Percentiles rank a stretch among this genome's conserved stretches.
Evolutionary conservation across 345 rosid genomes (phyloP).

Genomic region (Fremontodendron californicum): DNA sequence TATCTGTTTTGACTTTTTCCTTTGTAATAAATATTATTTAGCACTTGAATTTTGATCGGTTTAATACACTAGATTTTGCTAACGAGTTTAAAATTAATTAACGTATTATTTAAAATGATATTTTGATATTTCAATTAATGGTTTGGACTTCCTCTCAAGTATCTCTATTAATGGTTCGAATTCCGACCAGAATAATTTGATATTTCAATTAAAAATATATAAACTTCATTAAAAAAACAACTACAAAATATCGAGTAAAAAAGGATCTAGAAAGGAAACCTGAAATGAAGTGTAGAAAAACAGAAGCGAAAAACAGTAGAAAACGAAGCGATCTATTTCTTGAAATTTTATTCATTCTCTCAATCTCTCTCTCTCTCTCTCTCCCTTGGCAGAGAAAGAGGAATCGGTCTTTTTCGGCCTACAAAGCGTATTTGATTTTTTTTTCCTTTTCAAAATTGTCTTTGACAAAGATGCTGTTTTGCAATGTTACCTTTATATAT

Average conservation of each 20-base stretch:
- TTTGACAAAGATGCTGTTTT: background rate
- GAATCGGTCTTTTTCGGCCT: background rate
- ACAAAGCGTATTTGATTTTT: background rate
- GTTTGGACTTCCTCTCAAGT: no score
- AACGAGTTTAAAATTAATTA: no score
- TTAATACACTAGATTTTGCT: no score
- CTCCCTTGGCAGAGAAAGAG: background rate
- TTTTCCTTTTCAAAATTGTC: background rate
- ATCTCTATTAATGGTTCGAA: background rate
- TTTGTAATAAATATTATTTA: no score
- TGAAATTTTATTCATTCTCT: conserved; percentile 34
- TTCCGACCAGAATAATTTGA: background rate
- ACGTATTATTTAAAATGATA: no score
- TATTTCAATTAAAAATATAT: background rate
- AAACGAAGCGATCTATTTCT: conserved; percentile 31
- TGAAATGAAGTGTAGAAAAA: conserved; percentile 45
- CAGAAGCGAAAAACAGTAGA: conserved; percentile 34
- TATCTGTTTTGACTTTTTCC: no score
- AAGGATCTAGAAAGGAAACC: conserved; percentile 37
- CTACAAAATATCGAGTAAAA: background rate
- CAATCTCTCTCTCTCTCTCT: conserved; percentile 5
- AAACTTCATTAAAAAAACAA: background rate
- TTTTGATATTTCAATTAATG: no score
- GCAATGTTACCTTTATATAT: background rate
- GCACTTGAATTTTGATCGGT: no score